A percentile compares a stretch with the other conserved stretches of the same genome.
Conservation (phyloP, 768 basidiomycete genomes). For the Boletales sp. region DNA sequence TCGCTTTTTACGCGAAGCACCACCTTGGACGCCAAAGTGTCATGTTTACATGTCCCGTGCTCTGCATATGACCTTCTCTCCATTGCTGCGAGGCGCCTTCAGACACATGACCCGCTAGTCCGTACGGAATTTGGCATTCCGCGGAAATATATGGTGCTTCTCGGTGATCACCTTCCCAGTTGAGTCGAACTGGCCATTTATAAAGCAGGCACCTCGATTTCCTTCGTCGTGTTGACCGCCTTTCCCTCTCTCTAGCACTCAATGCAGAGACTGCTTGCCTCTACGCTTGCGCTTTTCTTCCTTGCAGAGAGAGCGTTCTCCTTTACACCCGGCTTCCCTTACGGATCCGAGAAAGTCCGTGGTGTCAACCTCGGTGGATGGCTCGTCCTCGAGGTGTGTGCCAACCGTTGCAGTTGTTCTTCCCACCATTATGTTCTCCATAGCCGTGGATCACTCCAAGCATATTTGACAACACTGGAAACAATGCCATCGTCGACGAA, state of each 20-base stretch:
- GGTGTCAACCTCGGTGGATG: conserved; percentile 81
- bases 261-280: conserved; percentile 10
- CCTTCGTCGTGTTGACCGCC: not conserved
- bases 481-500: conserved; percentile 63
- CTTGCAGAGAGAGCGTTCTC: conserved; percentile 24
- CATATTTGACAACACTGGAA: conserved; percentile 57
- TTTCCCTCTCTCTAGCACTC: conserved; percentile 47
- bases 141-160: conserved; percentile 10
- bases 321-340: conserved; percentile 60
- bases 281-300: conserved; percentile 28
- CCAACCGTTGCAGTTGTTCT: not conserved
- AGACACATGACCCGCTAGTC: conserved; percentile 2
- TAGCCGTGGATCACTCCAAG: conserved; percentile 81
- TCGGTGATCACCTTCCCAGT: conserved; percentile 1
- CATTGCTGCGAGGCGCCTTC: not conserved
- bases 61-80: not conserved
- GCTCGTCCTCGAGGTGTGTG: conserved; percentile 50
- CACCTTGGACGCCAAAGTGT: not conserved
- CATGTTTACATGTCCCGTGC: not conserved
- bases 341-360: conserved; percentile 69
- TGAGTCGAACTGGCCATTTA: conserved; percentile 1
- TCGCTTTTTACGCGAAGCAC: not conserved
- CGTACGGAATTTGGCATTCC: not conserved
- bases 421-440: conserved; percentile 32
- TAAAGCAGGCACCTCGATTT: conserved; percentile 10